Evolutionary conservation across 768 basidiomycete genomes (phyloP), one percentile per base, ranked within the genome.

Genomic region (Lyophyllum shimeji): DNA sequence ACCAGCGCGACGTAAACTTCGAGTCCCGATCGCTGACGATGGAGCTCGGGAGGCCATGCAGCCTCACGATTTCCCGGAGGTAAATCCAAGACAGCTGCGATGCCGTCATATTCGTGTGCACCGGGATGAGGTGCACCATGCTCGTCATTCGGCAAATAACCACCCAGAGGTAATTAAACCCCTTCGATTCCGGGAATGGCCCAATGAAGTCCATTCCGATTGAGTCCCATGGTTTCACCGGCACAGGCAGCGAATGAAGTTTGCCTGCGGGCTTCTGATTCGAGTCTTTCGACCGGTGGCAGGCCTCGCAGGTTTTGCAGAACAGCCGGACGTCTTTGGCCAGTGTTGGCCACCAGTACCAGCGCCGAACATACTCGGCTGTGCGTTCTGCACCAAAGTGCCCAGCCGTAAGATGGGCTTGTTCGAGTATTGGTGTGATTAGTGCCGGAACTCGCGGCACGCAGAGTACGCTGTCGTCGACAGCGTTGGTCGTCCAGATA

Each of bases 161-260:
- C n/a, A 70, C 63, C 48, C 55, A 60, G 2, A 69, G 27, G 48
- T 62, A 66, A 34, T 71, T 62, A 20, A 23, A 68, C 1, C 57
- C 62, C 46, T 61, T 45, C 47, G 65, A 20, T 58, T 9, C 0
- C 0, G 68, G 69, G 29, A 29, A 29, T 29, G 29, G 29, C 0
- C 67, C 74, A 0, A 75, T 52, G 44, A 76, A 76, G 56, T 77
- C 75, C 31, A 77, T 71, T 0, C 63, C 65, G 0, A 77, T 71
- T 0, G 65, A 64, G 3, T 67, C 60, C 71, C 71, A 74, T 0
- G 72, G 75, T 0, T 49, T 29, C 0, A 33, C 42, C 0, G 70
- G 70, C 0, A 70, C 57, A 0, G 65, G 67, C 34, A 65, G 59
- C 0, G 57, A 52, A 21, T 70, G 66, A 0, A 72, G 53, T n/a